Base-by-base conservation (phyloP, 768 basidiomycete genomes). In the Tulasnella sp. region DNA sequence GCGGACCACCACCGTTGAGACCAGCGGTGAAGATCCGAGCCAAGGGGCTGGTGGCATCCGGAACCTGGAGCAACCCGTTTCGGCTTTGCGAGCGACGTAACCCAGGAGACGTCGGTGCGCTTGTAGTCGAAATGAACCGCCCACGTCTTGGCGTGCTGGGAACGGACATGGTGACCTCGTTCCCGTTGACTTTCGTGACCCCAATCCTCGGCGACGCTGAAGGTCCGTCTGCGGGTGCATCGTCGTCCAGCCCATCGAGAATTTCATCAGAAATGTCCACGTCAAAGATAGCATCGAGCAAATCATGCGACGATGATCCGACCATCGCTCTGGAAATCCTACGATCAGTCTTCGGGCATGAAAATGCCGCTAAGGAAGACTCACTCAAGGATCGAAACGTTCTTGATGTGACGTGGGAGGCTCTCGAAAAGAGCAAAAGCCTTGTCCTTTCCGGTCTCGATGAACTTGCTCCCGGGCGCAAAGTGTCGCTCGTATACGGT, bases 271-370 rank as follows among this genome's bases (percentile, higher is more conserved):
- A 52, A 5, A 73, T 37, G 1, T 91, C 88, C 1, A 90, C 85
- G 70, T 90, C 89, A 76, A 94, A 92, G 52, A 94, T 90, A 1
- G 90, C 90, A 67, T 90, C 90, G 76, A 89, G 89, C 19, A 94
- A 76, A 73, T 90, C 87, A 68, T 83, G 85, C 17, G 87, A 83
- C 17, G 86, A 82, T 6, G 88, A 86, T 32, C 92, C 90, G n/a
- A 92, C 85, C 17, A 94, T 78, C 17, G 88, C 88, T 75, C 75
- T 75, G 37, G 35, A 14, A 22, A 2, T 22, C 37, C 19, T 17
- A 42, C 1, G 34, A 40, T 73, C 69, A 70, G 68, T 71, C 26
- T 11, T 7, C 26, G 34, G 34, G 22, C 35, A 67, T 39, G 22
- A 26, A 16, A 40, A 42, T 19, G 47, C 34, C 37, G 36, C 64